Percentiles rank a stretch among this genome's conserved stretches.
phyloP scores from a whole-genome alignment of 1,139 yeast species.

The Zygoascus sp. region DNA sequence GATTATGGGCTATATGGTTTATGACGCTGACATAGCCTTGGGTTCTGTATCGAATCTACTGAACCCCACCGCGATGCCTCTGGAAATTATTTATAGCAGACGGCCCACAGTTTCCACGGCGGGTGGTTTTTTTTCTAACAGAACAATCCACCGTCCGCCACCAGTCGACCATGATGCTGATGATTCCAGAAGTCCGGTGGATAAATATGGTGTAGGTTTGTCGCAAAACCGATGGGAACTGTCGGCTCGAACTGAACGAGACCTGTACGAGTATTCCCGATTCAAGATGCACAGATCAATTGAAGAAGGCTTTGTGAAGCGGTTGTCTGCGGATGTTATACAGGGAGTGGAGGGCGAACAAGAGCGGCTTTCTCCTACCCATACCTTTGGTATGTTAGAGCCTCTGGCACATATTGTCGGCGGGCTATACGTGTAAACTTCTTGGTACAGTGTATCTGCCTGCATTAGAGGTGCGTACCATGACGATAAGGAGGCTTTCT shows the following conservation, averaged over 20 bases:
- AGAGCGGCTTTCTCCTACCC: too few relatives aligned
- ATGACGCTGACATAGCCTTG: not conserved
- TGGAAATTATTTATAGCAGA: not conserved
- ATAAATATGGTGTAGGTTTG: not conserved
- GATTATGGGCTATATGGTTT: not conserved
- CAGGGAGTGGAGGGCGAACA: too few relatives aligned
- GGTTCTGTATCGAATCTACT: not conserved
- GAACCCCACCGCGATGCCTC: not conserved
- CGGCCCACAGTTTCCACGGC: not conserved
- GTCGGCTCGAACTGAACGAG: not conserved
- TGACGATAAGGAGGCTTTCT: too few relatives aligned
- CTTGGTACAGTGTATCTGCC: too few relatives aligned
- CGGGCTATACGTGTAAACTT: too few relatives aligned
- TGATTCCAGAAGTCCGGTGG: not conserved
- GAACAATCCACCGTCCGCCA: not conserved
- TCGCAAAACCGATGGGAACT: slow-evolving; percentile 1
- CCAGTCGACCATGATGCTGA: not conserved
- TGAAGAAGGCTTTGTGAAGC: not conserved
- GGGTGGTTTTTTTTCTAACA: not conserved
- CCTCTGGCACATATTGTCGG: too few relatives aligned
- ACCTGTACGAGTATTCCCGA: not conserved
- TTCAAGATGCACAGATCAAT: not conserved
- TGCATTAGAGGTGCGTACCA: too few relatives aligned
- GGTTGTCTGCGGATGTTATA: too few relatives aligned
- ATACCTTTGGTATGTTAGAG: too few relatives aligned